phyloP scores from a whole-genome alignment of 306 rosid genomes.

The Cyclanthera cordifolia region DNA sequence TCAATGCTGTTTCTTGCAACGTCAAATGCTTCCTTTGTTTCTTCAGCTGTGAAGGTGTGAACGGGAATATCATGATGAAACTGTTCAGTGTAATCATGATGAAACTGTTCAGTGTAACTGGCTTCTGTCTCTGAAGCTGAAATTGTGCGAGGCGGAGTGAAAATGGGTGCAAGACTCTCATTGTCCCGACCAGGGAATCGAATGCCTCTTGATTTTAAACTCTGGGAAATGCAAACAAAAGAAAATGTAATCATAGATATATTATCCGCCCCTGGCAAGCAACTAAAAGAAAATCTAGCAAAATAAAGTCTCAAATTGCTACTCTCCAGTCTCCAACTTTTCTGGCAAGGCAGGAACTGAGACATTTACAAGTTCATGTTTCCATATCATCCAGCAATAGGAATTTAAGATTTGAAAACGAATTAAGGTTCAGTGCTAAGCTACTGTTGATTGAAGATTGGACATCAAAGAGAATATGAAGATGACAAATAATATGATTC shows the following conservation, averaged over 20 bases:
- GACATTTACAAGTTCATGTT: too few species aligned
- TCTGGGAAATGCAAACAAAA: slow-evolving; percentile 36
- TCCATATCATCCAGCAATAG: too few species aligned
- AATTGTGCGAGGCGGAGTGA: slow-evolving; percentile 73
- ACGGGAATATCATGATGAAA: slow-evolving; percentile 39
- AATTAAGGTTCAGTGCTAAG: too few species aligned
- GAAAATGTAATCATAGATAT: slow-evolving; percentile 9
- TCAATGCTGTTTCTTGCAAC: slow-evolving; percentile 92
- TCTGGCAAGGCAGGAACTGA: too few species aligned
- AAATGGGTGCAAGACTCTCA: slow-evolving; percentile 92
- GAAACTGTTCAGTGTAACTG: slow-evolving; percentile 35
- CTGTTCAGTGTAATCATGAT: slow-evolving; percentile 38
- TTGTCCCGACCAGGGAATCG: slow-evolving; percentile 93
- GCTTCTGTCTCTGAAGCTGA: slow-evolving; percentile 40
- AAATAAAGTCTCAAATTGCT: too few species aligned
- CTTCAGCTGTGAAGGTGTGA: slow-evolving; percentile 56
- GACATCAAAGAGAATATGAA: too few species aligned
- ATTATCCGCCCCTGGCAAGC: too few species aligned
- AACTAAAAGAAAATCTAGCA: too few species aligned
- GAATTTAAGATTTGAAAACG: too few species aligned
- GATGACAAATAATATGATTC: too few species aligned
- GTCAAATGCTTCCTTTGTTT: slow-evolving; percentile 84
- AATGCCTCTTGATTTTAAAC: slow-evolving; percentile 83
- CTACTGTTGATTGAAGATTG: too few species aligned
- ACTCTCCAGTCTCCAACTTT: too few species aligned